Percentiles rank a stretch among this genome's conserved stretches.
These are phyloP conservation scores for Naematelia aurantialba DNA, from an alignment of 768 basidiomycete species.

Conservation along the genomic window DNA sequence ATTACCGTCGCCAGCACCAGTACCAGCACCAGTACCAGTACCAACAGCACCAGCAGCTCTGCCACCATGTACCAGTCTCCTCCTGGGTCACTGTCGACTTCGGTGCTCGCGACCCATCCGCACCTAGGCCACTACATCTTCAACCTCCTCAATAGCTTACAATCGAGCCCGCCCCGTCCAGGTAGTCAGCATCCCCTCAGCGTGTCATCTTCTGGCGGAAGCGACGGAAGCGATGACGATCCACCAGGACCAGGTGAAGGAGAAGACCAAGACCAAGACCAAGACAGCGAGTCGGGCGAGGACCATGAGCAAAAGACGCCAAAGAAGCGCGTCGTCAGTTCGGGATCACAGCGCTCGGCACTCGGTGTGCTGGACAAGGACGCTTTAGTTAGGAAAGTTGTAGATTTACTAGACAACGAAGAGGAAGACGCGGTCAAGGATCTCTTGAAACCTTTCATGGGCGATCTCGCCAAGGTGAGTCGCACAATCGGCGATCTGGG, in stretches of 20 bases:
- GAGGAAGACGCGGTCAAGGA: slow-evolving; percentile 80
- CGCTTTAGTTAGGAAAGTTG: slow-evolving; percentile 66
- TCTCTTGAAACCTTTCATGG: slow-evolving; percentile 67
- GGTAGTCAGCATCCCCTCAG: slow-evolving; percentile 43
- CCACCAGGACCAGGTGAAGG: slow-evolving; percentile 1
- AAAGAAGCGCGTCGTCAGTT: slow-evolving; percentile 7
- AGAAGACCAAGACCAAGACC: too few species aligned
- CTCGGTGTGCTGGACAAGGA: slow-evolving; percentile 54
- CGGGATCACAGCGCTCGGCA: neutral
- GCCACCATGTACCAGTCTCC: neutral
- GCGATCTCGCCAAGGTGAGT: slow-evolving; percentile 51
- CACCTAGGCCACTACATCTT: slow-evolving; percentile 41
- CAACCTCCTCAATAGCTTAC: slow-evolving; percentile 26
- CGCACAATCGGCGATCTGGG: slow-evolving; percentile 52
- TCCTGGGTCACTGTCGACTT: slow-evolving; percentile 12
- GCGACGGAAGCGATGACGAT: slow-evolving; percentile 36
- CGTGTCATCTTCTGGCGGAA: slow-evolving; percentile 43
- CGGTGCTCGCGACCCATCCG: slow-evolving; percentile 29
- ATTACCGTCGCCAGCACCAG: too few species aligned
- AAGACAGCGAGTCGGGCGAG: neutral
- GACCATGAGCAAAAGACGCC: slow-evolving; percentile 17
- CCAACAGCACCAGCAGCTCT: too few species aligned
- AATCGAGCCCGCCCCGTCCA: slow-evolving; percentile 20
- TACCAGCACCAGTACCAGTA: too few species aligned
- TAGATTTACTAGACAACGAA: slow-evolving; percentile 69